Percentiles rank a stretch among this genome's conserved stretches.
These are phyloP conservation scores for Mucor indicus DNA, from an alignment of 371 early-diverging fungal species.

Conservation along the genomic window DNA sequence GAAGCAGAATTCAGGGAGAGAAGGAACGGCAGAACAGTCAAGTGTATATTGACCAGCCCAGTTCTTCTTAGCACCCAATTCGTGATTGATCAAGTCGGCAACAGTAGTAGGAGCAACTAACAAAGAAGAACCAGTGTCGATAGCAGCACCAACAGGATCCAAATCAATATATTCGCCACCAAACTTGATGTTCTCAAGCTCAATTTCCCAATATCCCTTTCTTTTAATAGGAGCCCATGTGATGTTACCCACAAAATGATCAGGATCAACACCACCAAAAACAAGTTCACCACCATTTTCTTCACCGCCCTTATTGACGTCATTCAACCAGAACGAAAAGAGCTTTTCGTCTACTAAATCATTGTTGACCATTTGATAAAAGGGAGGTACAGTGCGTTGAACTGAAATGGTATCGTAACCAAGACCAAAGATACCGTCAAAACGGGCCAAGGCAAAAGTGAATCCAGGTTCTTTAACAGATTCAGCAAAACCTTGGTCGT, in stretches of 20 bases:
- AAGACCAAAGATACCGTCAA: conserved; percentile 93
- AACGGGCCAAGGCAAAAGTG: conserved; percentile 82
- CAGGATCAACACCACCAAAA: conserved; percentile 75
- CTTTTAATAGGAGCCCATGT: conserved; percentile 80
- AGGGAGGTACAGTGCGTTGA: conserved; percentile 81
- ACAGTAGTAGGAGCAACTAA: conserved; percentile 70
- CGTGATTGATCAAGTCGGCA: conserved; percentile 81
- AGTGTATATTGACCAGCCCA: conserved; percentile 85
- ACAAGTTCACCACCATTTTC: conserved; percentile 77
- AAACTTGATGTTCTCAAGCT: conserved; percentile 67
- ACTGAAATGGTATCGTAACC: conserved; percentile 90
- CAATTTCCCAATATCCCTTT: conserved; percentile 95
- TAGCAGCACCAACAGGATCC: conserved; percentile 68
- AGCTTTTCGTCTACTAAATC: conserved; percentile 72
- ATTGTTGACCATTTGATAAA: conserved; percentile 83
- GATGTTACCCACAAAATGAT: conserved; percentile 71
- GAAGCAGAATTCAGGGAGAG: conserved; percentile 75
- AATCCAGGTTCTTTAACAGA: conserved; percentile 88
- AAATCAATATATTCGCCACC: conserved; percentile 64
- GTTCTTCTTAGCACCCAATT: conserved; percentile 88
- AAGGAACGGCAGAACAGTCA: conserved; percentile 66
- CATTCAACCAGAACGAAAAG: conserved; percentile 81
- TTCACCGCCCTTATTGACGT: conserved; percentile 43
- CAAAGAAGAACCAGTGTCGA: conserved; percentile 83
- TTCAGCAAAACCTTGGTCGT: conserved; percentile 84